phyloP scores from a whole-genome alignment of 768 basidiomycete genomes.

The Lanmaoa rubissima region DNA sequence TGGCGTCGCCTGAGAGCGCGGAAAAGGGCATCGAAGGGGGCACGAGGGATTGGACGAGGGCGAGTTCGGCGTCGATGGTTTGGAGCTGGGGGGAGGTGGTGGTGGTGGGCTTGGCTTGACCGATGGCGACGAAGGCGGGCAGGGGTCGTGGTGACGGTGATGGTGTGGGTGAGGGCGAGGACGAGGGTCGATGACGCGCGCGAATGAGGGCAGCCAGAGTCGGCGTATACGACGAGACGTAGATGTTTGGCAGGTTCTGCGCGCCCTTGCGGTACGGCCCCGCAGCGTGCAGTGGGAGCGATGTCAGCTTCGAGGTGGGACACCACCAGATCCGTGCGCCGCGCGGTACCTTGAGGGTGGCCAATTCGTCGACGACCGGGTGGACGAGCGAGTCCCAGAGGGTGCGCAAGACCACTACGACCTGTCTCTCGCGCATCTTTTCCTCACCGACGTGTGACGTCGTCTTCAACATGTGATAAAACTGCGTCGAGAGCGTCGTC shows the following conservation, averaged over 20 bases:
- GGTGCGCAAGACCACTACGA: conserved; percentile 12
- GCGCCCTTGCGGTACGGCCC: conserved; percentile 25
- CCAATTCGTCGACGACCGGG: conserved; percentile 19
- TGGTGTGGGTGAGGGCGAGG: not conserved
- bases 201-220: conserved; percentile 29
- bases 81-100: conserved; percentile 7
- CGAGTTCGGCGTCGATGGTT: conserved; percentile 17
- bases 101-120: conserved; percentile 15
- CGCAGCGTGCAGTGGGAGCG: conserved; percentile 34
- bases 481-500: not conserved
- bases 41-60: conserved; percentile 19
- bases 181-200: conserved; percentile 8
- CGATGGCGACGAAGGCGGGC: conserved; percentile 17
- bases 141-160: not conserved
- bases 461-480: conserved; percentile 6
- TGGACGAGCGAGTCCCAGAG: conserved; percentile 28
- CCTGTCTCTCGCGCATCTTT: conserved; percentile 19
- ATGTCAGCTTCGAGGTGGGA: conserved; percentile 30
- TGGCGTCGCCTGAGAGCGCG: conserved; percentile 10
- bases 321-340: conserved; percentile 36
- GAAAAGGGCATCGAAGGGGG: conserved; percentile 14
- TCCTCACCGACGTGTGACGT: conserved; percentile 19
- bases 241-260: conserved; percentile 13
- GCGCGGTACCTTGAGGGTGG: conserved; percentile 9
- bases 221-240: conserved; percentile 36